These are phyloP conservation scores for Pascua sp. DNA, from an alignment of 1,284 basidiomycete genomes.

Conservation along the genomic window DNA sequence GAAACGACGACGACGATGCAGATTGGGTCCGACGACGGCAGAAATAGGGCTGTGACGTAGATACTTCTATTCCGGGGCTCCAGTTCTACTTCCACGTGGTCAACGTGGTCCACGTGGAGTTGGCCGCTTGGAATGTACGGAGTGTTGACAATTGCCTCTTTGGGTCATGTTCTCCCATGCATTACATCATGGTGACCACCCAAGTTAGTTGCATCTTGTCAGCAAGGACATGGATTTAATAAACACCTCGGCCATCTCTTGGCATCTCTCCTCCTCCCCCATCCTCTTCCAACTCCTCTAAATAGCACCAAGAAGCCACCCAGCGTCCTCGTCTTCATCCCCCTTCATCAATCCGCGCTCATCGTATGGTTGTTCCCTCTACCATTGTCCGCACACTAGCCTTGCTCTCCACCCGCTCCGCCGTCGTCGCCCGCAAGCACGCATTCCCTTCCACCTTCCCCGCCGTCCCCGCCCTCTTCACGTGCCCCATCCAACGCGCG, in stretches of 20 bases:
- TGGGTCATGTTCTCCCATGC: not conserved
- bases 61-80: too few species aligned
- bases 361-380: too few species aligned
- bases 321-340: too few species aligned
- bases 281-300: not conserved
- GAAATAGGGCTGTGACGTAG: not conserved
- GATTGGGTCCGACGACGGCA: not conserved
- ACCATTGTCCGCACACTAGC: too few species aligned
- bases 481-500: not conserved
- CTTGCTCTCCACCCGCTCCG: not conserved
- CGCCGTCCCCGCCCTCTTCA: not conserved
- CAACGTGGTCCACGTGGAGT: too few species aligned
- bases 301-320: too few species aligned
- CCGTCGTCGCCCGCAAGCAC: conserved; percentile 1
- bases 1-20: not conserved
- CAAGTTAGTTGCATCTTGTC: not conserved
- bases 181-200: not conserved
- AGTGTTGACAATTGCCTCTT: not conserved
- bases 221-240: too few species aligned
- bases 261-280: not conserved
- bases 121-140: too few species aligned
- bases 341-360: too few species aligned
- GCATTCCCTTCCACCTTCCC: not conserved
- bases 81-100: too few species aligned
- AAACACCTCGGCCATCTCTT: conserved; percentile 1